Conservation (phyloP, 108 stramenopile genomes). For the Cyclotella cryptica region DNA sequence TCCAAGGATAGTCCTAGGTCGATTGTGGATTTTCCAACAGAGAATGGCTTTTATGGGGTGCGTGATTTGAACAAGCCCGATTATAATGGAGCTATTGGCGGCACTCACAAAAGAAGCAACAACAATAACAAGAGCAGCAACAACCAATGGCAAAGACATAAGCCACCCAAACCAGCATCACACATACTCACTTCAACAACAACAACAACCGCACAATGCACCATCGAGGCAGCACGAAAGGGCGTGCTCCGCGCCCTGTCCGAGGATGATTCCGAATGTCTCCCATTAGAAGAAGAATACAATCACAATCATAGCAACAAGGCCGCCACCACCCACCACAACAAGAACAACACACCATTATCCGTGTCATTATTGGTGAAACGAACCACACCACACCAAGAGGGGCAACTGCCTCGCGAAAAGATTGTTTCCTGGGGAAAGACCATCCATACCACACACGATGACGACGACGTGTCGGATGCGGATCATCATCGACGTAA, state of each 20-base stretch:
- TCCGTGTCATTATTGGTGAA: too few species aligned
- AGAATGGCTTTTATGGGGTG: conserved; percentile 10
- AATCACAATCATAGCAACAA: neutral
- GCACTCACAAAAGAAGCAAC: neutral
- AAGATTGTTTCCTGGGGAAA: too few species aligned
- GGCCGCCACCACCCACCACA: too few species aligned
- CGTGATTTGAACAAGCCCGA: neutral
- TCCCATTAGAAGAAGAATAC: conserved; percentile 28
- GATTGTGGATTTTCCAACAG: conserved; percentile 12
- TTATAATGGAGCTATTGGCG: neutral
- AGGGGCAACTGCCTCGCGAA: too few species aligned
- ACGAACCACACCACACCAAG: too few species aligned
- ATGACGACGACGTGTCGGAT: neutral
- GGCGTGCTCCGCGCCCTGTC: conserved; percentile 43
- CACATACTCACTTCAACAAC: neutral
- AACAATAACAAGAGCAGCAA: neutral
- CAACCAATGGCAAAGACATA: too few species aligned
- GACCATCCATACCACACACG: neutral
- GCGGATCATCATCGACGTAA: neutral
- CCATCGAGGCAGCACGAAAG: conserved; percentile 38
- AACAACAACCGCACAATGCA: neutral
- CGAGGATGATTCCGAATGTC: conserved; percentile 45
- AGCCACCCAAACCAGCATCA: too few species aligned
- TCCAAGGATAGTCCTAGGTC: conserved; percentile 23
- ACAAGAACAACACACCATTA: neutral